Evolutionary conservation across 306 rosid genomes (phyloP), one percentile per base, ranked within the genome.

Genomic region (Carpinus fangiana): DNA sequence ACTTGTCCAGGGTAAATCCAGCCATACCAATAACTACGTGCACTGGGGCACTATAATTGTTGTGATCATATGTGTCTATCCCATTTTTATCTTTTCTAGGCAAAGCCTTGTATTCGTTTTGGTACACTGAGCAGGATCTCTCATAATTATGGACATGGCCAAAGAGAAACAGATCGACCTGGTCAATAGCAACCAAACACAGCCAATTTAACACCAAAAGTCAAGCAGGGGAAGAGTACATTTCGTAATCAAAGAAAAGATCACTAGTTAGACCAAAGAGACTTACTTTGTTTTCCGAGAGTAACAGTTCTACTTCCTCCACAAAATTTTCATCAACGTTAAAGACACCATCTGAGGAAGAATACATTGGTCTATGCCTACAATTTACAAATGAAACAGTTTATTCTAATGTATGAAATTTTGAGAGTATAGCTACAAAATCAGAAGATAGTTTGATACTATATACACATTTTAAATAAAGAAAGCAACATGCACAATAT

Each of bases 321-420:
- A 67, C 73, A 61, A 94, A 92, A 0, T 17, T 36, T 0, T 12
- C 0, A 73, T 82, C 95, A 38, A 70, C 21, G 21, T 46, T 45
- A 9, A 14, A 0, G 26, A 73, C 13, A 67, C 76, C 76, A 51
- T 54, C 3, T 18, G 48, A 18, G 26, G 98, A 89, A 21, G 84
- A 68, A 83, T 94, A 94, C 97, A 94, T 92, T 0, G 91, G 97
- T 75, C 98, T 94, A 77, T 94, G 98, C 76, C 97, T 94, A 93
- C 84, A 87, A 26, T 55, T 64, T 57, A 26, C 16, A 7, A 73
- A 41, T 53, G 9, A 11, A 53, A 46, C 47, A 65, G 28, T 80
- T 75, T 31, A 43, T 72, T 64, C 47, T 5, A 34, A 45, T 8
- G 8, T 55, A 59, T 11, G 52, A 23, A 59, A 10, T 12, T 10